Conservation (phyloP, 2,329 filamentous ascomycete species). For the Aspergillus sp. region DNA sequence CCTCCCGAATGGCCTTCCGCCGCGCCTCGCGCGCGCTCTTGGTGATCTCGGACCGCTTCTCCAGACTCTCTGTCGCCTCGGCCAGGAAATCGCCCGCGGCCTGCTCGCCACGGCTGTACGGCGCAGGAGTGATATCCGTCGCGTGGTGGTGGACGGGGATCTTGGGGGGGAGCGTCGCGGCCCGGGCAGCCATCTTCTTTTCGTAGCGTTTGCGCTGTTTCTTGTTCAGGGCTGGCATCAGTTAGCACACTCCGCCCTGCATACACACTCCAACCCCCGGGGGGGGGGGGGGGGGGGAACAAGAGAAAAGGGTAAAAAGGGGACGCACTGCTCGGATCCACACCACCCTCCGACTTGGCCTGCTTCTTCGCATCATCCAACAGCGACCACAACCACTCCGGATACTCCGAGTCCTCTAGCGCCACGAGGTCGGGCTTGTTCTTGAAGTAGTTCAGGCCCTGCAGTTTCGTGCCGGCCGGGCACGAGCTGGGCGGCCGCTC, state of each 20-base stretch:
- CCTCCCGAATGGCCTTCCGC: constrained; percentile 46
- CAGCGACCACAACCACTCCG: constrained; percentile 48
- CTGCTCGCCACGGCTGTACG: constrained; percentile 28
- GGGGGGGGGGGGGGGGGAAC: not conserved
- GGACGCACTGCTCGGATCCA: constrained; percentile 40
- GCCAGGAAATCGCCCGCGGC: constrained; percentile 23
- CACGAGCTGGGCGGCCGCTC: constrained; percentile 39
- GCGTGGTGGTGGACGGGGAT: constrained; percentile 48
- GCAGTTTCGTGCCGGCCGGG: constrained; percentile 38
- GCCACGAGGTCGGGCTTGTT: constrained; percentile 46
- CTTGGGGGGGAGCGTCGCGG: constrained; percentile 36
- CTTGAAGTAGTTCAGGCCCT: constrained; percentile 48
- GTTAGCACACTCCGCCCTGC: constrained; percentile 16
- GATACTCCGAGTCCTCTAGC: constrained; percentile 48
- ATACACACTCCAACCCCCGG: too few relatives aligned
- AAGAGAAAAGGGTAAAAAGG: constrained; percentile 3
- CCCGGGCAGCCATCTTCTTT: constrained; percentile 46
- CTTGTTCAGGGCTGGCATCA: constrained; percentile 43
- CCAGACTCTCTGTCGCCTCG: constrained; percentile 36
- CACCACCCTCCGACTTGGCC: constrained; percentile 31
- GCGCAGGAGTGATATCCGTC: constrained; percentile 43
- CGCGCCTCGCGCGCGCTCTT: constrained; percentile 46
- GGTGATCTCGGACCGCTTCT: constrained; percentile 41
- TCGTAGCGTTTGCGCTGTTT: constrained; percentile 48
- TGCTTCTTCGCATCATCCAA: constrained; percentile 38